Base-by-base conservation (phyloP, 139 green algal species). In the Astrephomene gubernaculifera region DNA sequence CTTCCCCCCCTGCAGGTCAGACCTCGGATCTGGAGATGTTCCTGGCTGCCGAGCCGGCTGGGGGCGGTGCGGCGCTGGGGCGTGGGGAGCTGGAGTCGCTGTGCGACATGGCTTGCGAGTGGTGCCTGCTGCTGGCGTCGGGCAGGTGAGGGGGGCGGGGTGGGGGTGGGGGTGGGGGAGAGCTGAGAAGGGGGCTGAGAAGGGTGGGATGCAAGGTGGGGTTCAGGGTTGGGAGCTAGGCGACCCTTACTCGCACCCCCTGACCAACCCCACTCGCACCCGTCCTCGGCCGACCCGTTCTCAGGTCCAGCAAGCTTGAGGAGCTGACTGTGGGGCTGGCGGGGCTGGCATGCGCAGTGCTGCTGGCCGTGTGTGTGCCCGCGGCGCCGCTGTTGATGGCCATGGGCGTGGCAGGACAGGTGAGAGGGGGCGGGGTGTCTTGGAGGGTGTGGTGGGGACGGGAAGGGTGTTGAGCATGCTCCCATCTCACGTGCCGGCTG, bases 381-480 rank as follows among this genome's bases (percentile, higher is more conserved):
- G 27, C 65, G 2, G 79, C 79, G 39, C 79, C 79, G 24, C 35
- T 86, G 65, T 35, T 86, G 29, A 64, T 86, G 65, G 79, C 79
- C 6, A 69, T 63, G 65, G 79, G 79, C 60, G 45, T 14, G 1
- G 79, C 79, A 14, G 79, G 31, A 1, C 49, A 70, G 31, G 79
- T 86, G 41, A 12, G 78, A n/a, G 31, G 41, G 57, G 19, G 19
- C 57, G 57, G 9, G 57, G 57, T 6, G 22, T 14, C 24, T 27
- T 65, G 57, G 19, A 65, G 57, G 57, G 57, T 6, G 25, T 27
- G 69, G 27, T 7, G 7, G 27, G 69, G 27, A 19, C 41, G n/a
- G n/a, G n/a, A n/a, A n/a, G n/a, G n/a, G n/a, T n/a, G n/a, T n/a
- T n/a, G n/a, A n/a, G n/a, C n/a, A n/a, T n/a, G n/a, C n/a, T n/a